Evolutionary conservation across 805 yeast genomes (phyloP), one percentile per base, ranked within the genome.

Genomic region (Saturnispora galanensis): DNA sequence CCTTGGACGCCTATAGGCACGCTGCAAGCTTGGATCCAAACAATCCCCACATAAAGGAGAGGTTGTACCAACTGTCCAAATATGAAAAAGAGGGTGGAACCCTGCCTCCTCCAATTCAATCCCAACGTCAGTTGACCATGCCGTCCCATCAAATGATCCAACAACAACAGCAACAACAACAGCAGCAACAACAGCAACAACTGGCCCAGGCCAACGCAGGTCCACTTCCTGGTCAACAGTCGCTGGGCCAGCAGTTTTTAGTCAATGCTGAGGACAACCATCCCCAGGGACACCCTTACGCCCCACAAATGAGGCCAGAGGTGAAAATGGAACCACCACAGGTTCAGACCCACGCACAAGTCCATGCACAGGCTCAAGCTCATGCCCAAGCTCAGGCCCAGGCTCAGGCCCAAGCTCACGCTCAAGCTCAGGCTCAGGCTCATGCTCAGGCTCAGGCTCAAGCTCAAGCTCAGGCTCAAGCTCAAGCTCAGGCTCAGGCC

Each of bases 1-100:
- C 98, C 1, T 69, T 93, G 51, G 97, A 93, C 65, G 98, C 98
- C 2, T 93, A 93, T 61, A 85, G 85, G 57, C 93, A 95, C 52
- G 98, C 98, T 4, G 95, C 95, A 31, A 79, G 95, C 42, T 76
- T 93, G 53, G 97, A 93, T 59, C 97, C 97, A 35, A 84, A 78
- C 51, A 90, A 93, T 60, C 86, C 93, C 41, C 97, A 89, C 63
- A 93, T 93, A 57, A 88, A 87, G 67, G 89, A 90, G 39, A 77
- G 98, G 54, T 74, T 93, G 54, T 93, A 88, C 52, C 95, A 88
- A 55, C 71, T 93, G 58, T 77, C 80, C 44, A 77, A 79, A 58
- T 77, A 77, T 62, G 81, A 79, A 64, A 77, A 78, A 54, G 82
- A 79, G 52, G 84, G 84, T 43, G 78, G 79, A 49, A 71, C 73